phyloP scores from a whole-genome alignment of 192 early-diverging fungal species.

The Diversispora eburnea region DNA sequence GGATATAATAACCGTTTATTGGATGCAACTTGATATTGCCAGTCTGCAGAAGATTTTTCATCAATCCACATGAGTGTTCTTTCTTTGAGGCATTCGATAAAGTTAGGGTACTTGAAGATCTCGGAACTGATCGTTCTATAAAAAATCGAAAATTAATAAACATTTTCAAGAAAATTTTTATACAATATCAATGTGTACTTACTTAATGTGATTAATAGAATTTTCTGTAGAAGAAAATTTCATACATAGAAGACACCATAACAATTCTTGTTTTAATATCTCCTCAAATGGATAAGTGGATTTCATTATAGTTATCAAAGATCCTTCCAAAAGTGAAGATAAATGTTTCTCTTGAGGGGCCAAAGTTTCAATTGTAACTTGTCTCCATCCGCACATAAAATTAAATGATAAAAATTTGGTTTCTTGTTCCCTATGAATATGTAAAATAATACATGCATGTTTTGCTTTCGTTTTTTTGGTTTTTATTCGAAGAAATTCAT shows the following conservation, averaged over 20 bases:
- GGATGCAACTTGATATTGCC: slow-evolving; percentile 25
- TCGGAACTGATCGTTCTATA: background rate
- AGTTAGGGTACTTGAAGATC: background rate
- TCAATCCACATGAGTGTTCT: slow-evolving; percentile 17
- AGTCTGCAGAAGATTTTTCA: background rate
- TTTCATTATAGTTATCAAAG: slow-evolving; percentile 2
- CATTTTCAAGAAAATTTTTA: background rate
- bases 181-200: background rate
- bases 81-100: background rate
- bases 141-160: background rate
- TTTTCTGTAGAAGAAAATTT: slow-evolving; percentile 14
- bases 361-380: slow-evolving; percentile 27
- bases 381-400: slow-evolving; percentile 27
- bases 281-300: slow-evolving; percentile 24
- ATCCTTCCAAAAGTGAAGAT: slow-evolving; percentile 16
- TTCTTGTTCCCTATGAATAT: slow-evolving; percentile 26
- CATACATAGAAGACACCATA: slow-evolving; percentile 27
- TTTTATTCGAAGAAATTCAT: background rate
- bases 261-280: slow-evolving; percentile 20
- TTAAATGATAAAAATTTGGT: slow-evolving; percentile 8
- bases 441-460: slow-evolving; percentile 25
- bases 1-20: slow-evolving; percentile 10
- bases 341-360: background rate
- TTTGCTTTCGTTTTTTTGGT: background rate
- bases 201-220: slow-evolving; percentile 23